Conservation (phyloP, 2,329 filamentous ascomycete genomes). For the Aurifilum marmelostoma region DNA sequence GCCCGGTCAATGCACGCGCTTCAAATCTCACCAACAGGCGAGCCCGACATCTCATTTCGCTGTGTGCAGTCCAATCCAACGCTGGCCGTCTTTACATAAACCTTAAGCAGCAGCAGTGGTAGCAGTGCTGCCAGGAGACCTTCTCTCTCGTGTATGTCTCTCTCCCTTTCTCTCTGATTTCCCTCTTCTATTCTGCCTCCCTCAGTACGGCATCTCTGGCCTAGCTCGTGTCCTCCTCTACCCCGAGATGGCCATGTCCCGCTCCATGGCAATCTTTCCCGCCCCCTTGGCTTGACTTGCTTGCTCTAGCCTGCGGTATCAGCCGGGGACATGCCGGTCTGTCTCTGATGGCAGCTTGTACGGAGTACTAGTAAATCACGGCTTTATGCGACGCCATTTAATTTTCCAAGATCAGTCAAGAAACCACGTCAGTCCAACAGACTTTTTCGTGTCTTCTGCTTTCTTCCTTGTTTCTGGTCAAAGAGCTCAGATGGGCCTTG, state of each 20-base stretch:
- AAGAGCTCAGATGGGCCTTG: not conserved
- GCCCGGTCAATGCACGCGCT: slow-evolving; percentile 13
- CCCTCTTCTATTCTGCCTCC: not conserved
- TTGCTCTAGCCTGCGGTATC: not conserved
- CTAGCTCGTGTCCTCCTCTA: not conserved
- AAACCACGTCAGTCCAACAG: not conserved
- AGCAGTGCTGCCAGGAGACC: not conserved
- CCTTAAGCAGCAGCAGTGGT: not conserved
- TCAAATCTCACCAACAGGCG: slow-evolving; percentile 9
- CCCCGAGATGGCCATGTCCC: not conserved
- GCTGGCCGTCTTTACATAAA: not conserved
- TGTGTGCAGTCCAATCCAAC: not conserved
- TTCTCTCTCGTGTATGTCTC: not conserved
- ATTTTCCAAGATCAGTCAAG: not conserved
- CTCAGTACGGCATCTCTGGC: not conserved
- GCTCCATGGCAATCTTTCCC: slow-evolving; percentile 13
- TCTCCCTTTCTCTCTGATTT: not conserved
- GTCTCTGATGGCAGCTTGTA: slow-evolving; percentile 9
- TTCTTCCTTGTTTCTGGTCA: not conserved
- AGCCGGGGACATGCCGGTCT: not conserved
- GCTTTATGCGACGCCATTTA: slow-evolving; percentile 22
- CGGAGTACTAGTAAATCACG: slow-evolving; percentile 25
- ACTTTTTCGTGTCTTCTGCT: not conserved
- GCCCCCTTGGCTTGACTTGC: slow-evolving; percentile 2
- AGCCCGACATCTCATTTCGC: slow-evolving; percentile 13